These are phyloP conservation scores for Pholiota conissans DNA, from an alignment of 768 basidiomycete genomes.

Conservation along the genomic window DNA sequence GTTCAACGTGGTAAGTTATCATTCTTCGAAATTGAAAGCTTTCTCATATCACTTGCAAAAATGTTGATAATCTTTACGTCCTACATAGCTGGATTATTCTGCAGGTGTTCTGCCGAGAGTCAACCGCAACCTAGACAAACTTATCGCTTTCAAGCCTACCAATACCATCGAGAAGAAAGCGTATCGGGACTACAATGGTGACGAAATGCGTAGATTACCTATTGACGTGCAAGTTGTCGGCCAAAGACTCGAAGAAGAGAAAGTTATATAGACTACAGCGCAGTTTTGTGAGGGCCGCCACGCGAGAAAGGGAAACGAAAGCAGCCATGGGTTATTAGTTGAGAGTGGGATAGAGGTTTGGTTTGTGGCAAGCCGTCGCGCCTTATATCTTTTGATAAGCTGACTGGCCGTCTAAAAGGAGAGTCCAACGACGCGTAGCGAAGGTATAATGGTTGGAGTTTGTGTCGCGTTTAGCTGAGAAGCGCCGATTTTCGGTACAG, in stretches of 20 bases:
- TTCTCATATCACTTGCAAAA: no score
- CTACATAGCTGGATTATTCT: constrained; percentile 33
- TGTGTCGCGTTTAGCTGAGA: background rate
- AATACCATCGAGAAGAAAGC: constrained; percentile 46
- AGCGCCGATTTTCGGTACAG: background rate
- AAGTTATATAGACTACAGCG: constrained; percentile 71
- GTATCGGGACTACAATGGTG: constrained; percentile 50
- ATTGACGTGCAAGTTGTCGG: constrained; percentile 64
- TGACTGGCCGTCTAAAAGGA: background rate
- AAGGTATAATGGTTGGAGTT: background rate
- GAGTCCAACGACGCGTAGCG: background rate
- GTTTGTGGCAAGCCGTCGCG: background rate
- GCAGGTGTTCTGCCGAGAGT: constrained; percentile 63
- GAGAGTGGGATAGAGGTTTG: background rate
- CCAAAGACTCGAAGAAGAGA: constrained; percentile 61
- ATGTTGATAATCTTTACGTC: background rate
- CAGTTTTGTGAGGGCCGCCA: constrained; percentile 61
- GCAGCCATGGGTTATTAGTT: constrained; percentile 20
- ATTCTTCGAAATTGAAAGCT: no score
- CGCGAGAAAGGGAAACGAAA: constrained; percentile 44
- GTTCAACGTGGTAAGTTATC: constrained; percentile 50
- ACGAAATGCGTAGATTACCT: constrained; percentile 57
- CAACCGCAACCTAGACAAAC: constrained; percentile 38
- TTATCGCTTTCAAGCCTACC: constrained; percentile 35
- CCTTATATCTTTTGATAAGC: background rate